phyloP scores from a whole-genome alignment of 306 rosid genomes.

The Gleditsia sinensis region DNA sequence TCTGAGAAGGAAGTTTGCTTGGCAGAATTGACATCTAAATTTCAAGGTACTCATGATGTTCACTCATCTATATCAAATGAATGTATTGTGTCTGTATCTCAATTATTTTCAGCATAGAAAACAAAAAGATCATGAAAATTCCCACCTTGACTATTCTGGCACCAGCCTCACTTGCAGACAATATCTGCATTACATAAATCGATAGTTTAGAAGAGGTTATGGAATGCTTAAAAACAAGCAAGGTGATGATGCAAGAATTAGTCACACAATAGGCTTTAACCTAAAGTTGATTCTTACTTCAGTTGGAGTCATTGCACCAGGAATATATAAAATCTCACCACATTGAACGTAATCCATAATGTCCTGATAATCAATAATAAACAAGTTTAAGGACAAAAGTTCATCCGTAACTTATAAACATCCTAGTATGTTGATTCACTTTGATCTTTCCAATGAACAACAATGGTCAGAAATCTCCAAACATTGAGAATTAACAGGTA shows the following conservation, averaged over 20 bases:
- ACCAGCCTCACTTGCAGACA: constrained; percentile 68
- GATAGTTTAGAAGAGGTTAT: constrained; percentile 1
- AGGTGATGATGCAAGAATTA: constrained; percentile 5
- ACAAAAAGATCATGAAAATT: constrained; percentile 10
- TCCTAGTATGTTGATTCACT: not conserved
- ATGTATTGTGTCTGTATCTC: not conserved
- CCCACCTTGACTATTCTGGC: constrained; percentile 85
- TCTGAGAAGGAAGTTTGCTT: not conserved
- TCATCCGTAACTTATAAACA: not conserved
- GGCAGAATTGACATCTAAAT: not conserved
- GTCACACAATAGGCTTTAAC: constrained; percentile 14
- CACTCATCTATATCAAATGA: not conserved
- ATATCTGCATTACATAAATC: constrained; percentile 57
- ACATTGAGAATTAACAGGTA: not conserved
- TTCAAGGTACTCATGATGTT: not conserved
- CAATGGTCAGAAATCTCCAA: constrained; percentile 17
- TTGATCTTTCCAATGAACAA: not conserved
- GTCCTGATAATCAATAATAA: constrained; percentile 50
- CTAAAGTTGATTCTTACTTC: constrained; percentile 64
- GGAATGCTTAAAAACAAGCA: constrained; percentile 14
- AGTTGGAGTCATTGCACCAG: constrained; percentile 95
- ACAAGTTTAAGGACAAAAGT: not conserved
- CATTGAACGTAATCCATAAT: constrained; percentile 50
- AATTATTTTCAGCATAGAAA: constrained; percentile 4
- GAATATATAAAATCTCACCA: constrained; percentile 71